Base-by-base conservation (phyloP, 805 yeast species). In the Martiniozyma abietophila region DNA sequence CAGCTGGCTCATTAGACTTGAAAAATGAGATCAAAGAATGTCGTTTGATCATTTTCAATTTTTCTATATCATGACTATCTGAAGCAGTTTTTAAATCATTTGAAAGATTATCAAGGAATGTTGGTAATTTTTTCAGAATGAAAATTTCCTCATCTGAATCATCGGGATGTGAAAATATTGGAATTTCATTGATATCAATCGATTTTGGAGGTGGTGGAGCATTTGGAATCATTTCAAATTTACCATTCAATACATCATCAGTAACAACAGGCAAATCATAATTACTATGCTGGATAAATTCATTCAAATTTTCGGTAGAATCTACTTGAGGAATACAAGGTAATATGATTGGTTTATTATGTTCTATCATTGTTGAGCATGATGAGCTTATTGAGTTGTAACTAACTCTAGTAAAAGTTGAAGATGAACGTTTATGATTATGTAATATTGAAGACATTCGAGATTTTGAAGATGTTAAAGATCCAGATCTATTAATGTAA, bases 351-450 rank as follows among this genome's bases (percentile, higher is more conserved):
- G 6, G 21, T 16, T 23, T 30, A n/a, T 14, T 5, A 7, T 24
- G 27, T 7, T 22, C 8, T 1, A 27, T 20, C 8, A 19, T 20
- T 14, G 24, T 12, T 14, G 5, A 33, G 15, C 27, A 31, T 22
- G 18, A 10, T 4, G 36, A 33, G 18, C 31, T 27, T 6, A 28
- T 28, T 4, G 36, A 33, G 10, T 22, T 27, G n/a, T 25, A 26
- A 33, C 36, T 33, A 15, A 23, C 8, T 15, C 36, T 33, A 10
- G 28, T 18, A 8, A 14, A 16, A 7, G 14, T 18, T 3, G 20
- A 16, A 4, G 30, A 32, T 8, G 30, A 27, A 10, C 19, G 18
- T 6, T 16, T 18, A n/a, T n/a, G n/a, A n/a, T n/a, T n/a, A 5
- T 10, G 12, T 10, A 23, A 27, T 7, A 27, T 5, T 6, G 30